Evolutionary conservation across 352 stramenopile genomes (phyloP), one percentile per base, ranked within the genome.

Genomic region (Pythium volutum): DNA sequence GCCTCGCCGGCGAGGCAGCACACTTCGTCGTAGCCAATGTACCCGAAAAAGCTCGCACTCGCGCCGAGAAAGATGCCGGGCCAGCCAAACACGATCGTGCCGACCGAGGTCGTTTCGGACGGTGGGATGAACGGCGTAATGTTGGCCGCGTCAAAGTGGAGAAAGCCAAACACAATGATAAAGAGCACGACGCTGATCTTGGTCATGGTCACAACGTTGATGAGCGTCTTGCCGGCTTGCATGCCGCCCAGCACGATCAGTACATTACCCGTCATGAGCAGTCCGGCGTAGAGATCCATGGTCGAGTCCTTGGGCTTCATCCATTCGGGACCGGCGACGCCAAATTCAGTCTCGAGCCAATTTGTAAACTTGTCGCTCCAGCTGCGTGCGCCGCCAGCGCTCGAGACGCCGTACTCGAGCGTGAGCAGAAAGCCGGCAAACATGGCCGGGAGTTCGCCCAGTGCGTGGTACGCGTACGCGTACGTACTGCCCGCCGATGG

Each of bases 1-100:
- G 89, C 79, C 59, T 97, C 90, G 0, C 81, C 88, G 0, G 93
- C 91, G 15, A 98, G 66, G 54, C 94, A 98, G 69, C 92, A 98
- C 4, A 99, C 88, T 71, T 98, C 96, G 71, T 99, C 85, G 68
- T 97, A 99, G 15, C 97, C 97, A 56, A 99, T 87, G 69, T 97
- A 98, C 3, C 96, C 96, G 69, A 97, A 99, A 65, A 98, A 99
- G 39, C 88, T 97, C 31, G 90, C 90, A 29, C 91, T 96, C 0
- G 91, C 87, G 1, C 96, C 95, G 16, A 93, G 69, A 20, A 98
- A 71, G 8, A 98, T 77, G 1, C 90, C 89, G 0, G 74, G 74
- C 73, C 73, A 84, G 38, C 89, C 89, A 56, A 83, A 95, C 11
- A 73, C 73, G 11, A 80, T 42, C 5, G 71, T 57, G 0, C 81